Base-by-base conservation (phyloP, 2,329 filamentous ascomycete genomes). In the Phaeomoniella chlamydospora region DNA sequence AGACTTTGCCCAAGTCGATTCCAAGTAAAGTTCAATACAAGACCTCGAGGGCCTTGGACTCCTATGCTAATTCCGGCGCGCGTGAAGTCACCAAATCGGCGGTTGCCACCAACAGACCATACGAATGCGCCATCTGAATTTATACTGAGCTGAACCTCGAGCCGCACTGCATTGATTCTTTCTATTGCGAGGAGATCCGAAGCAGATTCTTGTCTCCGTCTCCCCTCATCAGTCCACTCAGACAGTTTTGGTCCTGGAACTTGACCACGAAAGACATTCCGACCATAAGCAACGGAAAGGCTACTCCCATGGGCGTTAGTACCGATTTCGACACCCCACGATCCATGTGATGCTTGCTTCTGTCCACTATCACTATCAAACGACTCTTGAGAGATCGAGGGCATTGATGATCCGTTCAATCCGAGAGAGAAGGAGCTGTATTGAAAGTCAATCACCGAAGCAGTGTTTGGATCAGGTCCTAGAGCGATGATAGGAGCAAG, bases 21-120 rank as follows among this genome's bases (percentile, higher is more conserved):
- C 59, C 60, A 63, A 16, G 51, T 52, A 15, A 61, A 34, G 4
- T 52, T 53, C 44, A 61, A 50, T 31, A 55, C 45, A 6, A 64
- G 47, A 4, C 60, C 58, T 10, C 45, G 45, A 2, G 36, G 32
- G 3, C 44, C 48, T 19, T 54, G 45, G n/a, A 64, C 22, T 4
- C 57, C 55, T 17, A 63, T 42, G 2, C 54, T 56, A 13, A 64
- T 40, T 0, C 58, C 58, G 41, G 63, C 47, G 17, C 47, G 54
- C 4, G 56, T 57, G 35, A 58, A 53, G 17, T 56, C 49, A 6
- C 55, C 53, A 31, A 63, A 45, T 18, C 47, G 49, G 5, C 59
- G 53, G 18, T 47, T 50, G 4, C 55, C 60, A 29, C 52, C 46
- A 13, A 63, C 41, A 22, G 38, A 47, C 55, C 57, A 61, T 15